Conservation (phyloP, 768 basidiomycete genomes). For the Boletus tylopilopsis region DNA sequence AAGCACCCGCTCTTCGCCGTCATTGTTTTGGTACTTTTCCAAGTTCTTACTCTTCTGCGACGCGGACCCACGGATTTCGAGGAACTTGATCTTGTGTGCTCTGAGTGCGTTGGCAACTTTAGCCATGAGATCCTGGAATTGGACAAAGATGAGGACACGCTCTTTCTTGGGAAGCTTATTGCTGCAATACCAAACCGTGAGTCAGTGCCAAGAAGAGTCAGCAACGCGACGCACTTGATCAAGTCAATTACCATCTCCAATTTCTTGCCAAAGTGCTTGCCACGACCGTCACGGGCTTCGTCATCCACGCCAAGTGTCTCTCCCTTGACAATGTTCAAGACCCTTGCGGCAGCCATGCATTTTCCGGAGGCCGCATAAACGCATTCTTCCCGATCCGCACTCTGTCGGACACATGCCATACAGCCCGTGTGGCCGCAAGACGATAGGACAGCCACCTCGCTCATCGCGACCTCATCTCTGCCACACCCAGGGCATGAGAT, state of each 20-base stretch:
- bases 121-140: constrained; percentile 89
- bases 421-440: constrained; percentile 93
- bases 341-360: constrained; percentile 77
- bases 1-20: constrained; percentile 72
- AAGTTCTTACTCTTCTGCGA: constrained; percentile 76
- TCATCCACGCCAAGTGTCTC: constrained; percentile 80
- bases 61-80: constrained; percentile 79
- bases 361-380: constrained; percentile 64
- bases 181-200: constrained; percentile 34
- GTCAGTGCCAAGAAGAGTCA: background rate
- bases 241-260: constrained; percentile 71
- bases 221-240: constrained; percentile 56
- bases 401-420: constrained; percentile 61
- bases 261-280: constrained; percentile 80
- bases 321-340: constrained; percentile 78
- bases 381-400: constrained; percentile 78
- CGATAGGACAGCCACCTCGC: constrained; percentile 79
- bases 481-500: constrained; percentile 64
- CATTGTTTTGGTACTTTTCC: constrained; percentile 81
- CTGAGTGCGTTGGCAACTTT: constrained; percentile 84
- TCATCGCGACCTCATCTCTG: constrained; percentile 50
- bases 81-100: constrained; percentile 66
- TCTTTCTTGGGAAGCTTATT: constrained; percentile 69
- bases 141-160: constrained; percentile 90
- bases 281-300: constrained; percentile 62